These are phyloP conservation scores for Penicillium sp. DNA, from an alignment of 2,329 filamentous ascomycete genomes.

Conservation along the genomic window DNA sequence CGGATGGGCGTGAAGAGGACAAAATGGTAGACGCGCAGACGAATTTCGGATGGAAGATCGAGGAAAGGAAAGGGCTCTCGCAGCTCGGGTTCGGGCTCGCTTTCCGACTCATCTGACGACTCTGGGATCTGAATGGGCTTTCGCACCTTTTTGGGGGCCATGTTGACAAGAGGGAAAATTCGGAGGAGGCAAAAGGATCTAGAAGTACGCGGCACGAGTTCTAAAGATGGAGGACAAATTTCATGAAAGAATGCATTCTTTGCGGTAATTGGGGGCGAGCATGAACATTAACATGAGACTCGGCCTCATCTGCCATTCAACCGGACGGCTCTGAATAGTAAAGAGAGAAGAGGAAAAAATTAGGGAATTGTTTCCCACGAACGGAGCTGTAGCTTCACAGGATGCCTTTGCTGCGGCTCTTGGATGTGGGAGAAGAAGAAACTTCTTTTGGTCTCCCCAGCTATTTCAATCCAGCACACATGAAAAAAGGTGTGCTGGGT, in stretches of 20 bases:
- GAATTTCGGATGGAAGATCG: slow-evolving; percentile 58
- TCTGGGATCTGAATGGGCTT: slow-evolving; percentile 13
- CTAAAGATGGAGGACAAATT: slow-evolving; percentile 13
- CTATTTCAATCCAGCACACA: slow-evolving; percentile 64
- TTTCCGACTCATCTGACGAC: slow-evolving; percentile 22
- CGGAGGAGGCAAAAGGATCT: slow-evolving; percentile 24
- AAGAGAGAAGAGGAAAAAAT: slow-evolving; percentile 6
- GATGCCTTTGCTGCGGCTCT: slow-evolving; percentile 54
- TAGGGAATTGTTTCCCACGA: slow-evolving; percentile 48
- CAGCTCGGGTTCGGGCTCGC: slow-evolving; percentile 18
- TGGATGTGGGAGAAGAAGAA: slow-evolving; percentile 49
- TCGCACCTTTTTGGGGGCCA: slow-evolving; percentile 19
- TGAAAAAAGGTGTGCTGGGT: slow-evolving; percentile 54
- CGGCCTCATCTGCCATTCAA: slow-evolving; percentile 4
- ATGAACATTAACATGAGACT: slow-evolving; percentile 9
- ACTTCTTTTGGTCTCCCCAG: slow-evolving; percentile 53
- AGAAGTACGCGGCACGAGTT: slow-evolving; percentile 20
- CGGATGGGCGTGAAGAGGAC: slow-evolving; percentile 45
- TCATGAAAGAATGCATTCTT: slow-evolving; percentile 32
- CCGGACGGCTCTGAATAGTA: neutral
- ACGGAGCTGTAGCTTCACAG: slow-evolving; percentile 54
- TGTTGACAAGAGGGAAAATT: slow-evolving; percentile 11
- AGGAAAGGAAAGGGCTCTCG: slow-evolving; percentile 54
- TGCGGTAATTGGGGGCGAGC: slow-evolving; percentile 4
- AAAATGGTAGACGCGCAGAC: slow-evolving; percentile 54